phyloP scores from a whole-genome alignment of 2,329 filamentous ascomycete species.

The Diplodia mutila region DNA sequence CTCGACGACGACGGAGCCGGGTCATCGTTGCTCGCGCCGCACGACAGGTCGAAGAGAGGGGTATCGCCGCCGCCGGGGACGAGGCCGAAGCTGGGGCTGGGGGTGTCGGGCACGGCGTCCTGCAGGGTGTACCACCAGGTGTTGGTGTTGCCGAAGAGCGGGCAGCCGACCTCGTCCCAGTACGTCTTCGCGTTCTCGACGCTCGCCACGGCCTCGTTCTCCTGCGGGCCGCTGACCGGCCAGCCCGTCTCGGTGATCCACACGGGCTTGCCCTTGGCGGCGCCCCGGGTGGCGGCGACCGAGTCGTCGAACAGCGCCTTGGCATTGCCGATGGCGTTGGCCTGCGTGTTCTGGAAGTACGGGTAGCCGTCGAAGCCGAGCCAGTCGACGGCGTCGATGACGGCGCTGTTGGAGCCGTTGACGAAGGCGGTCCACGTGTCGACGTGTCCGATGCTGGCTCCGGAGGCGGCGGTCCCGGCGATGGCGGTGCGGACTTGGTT shows the following conservation, averaged over 20 bases:
- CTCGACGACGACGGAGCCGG: conserved; percentile 26
- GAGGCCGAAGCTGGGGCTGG: conserved; percentile 73
- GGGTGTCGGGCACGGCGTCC: conserved; percentile 59
- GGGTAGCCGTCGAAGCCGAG: conserved; percentile 83
- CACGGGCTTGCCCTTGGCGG: conserved; percentile 68
- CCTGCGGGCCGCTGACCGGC: conserved; percentile 70
- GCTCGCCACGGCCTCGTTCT: conserved; percentile 65
- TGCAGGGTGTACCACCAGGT: conserved; percentile 80
- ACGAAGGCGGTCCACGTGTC: conserved; percentile 79
- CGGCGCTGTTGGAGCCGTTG: conserved; percentile 70
- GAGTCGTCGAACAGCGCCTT: conserved; percentile 71
- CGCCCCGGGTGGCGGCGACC: conserved; percentile 61
- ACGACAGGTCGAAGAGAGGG: conserved; percentile 43
- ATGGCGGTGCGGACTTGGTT: conserved; percentile 67
- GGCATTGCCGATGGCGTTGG: conserved; percentile 62
- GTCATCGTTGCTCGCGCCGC: conserved; percentile 28
- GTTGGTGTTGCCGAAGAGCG: conserved; percentile 62
- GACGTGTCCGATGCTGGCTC: conserved; percentile 74
- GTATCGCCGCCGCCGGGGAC: conserved; percentile 47
- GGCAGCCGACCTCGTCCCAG: conserved; percentile 79
- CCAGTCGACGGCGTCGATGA: conserved; percentile 74
- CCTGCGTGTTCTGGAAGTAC: conserved; percentile 72
- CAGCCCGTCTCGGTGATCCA: conserved; percentile 92
- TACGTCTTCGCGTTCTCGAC: conserved; percentile 73
- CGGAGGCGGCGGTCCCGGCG: conserved; percentile 62